Evolutionary conservation across 352 stramenopile species (phyloP), one percentile per base, ranked within the genome.

Genomic region (Detonula confervacea): DNA sequence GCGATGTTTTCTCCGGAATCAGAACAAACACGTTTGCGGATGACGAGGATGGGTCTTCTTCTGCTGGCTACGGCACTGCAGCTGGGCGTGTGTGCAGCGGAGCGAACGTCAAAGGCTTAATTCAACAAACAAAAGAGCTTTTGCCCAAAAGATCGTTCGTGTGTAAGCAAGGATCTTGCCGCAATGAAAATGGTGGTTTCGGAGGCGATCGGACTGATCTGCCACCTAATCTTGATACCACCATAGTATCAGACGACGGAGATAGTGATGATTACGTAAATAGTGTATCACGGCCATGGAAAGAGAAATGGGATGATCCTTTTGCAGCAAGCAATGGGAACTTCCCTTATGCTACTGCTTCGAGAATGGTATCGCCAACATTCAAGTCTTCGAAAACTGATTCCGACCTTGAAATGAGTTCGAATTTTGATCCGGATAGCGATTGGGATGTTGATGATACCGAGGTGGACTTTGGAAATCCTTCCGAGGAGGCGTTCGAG

Each of bases 401-500:
- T n/a, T 6, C 12, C 9, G 57, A 33, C 4, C 16, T 5, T 54
- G 35, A 51, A n/a, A n/a, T n/a, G 8, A 39, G 59, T 33, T 67
- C 59, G 8, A 67, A 67, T 27, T 67, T 56, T 37, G 59, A 67
- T 55, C 59, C 59, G 35, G 59, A 67, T 52, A 67, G 59, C 11
- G 59, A 67, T 52, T 67, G 59, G 59, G 59, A 67, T 37, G 59
- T 67, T 0, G 35, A 51, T 56, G 59, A 67, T 55, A 56, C 37
- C 0, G 59, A 67, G 37, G 22, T 55, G 59, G 59, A 67, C 25
- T 67, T 42, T 39, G 39, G 11, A 24, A n/a, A 14, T 14, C 1
- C 9, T 37, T 1, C 11, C 1, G 59, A 67, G 35, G 59, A 67
- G 54, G 22, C 27, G 0, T 67, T 67, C 24, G 59, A 49, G 14